Evolutionary conservation across 306 rosid species (phyloP).

Genomic region (Adenanthera pavonina): DNA sequence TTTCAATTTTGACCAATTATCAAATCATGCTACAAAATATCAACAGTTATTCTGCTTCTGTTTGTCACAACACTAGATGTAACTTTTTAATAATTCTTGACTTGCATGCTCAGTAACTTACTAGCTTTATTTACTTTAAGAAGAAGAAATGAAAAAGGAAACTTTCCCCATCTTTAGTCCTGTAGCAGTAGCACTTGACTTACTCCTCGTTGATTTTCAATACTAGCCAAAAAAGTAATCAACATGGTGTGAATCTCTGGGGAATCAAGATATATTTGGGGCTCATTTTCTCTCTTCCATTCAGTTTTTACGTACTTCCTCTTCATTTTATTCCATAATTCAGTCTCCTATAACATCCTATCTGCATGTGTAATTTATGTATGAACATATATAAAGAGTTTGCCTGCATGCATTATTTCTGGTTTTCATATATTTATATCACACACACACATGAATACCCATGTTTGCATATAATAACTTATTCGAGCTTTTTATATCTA

Average conservation of each 20-base stretch:
- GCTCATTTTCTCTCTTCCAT: conserved; percentile 3
- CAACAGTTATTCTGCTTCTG: neutral
- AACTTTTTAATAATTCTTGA: neutral
- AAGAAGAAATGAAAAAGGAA: neutral
- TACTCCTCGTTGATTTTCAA: conserved; percentile 25
- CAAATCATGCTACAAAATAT: conserved; percentile 5
- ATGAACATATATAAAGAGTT: conserved; percentile 3
- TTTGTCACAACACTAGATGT: neutral
- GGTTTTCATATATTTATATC: neutral
- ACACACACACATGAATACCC: neutral
- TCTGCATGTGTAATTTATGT: neutral
- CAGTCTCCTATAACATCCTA: conserved; percentile 7
- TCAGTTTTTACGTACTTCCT: neutral
- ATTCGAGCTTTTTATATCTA: conserved; percentile 14
- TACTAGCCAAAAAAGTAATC: neutral
- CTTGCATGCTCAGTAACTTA: conserved; percentile 16
- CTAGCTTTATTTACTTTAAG: no score
- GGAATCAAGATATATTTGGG: neutral
- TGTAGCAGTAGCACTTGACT: conserved; percentile 4
- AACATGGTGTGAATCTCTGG: neutral
- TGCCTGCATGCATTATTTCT: neutral
- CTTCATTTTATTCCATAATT: conserved; percentile 10
- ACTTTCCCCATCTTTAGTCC: conserved; percentile 3
- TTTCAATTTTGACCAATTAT: neutral
- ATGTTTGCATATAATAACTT: neutral